These are phyloP conservation scores for Penicillium malachiteum DNA, from an alignment of 495 filamentous ascomycete genomes.

Conservation along the genomic window DNA sequence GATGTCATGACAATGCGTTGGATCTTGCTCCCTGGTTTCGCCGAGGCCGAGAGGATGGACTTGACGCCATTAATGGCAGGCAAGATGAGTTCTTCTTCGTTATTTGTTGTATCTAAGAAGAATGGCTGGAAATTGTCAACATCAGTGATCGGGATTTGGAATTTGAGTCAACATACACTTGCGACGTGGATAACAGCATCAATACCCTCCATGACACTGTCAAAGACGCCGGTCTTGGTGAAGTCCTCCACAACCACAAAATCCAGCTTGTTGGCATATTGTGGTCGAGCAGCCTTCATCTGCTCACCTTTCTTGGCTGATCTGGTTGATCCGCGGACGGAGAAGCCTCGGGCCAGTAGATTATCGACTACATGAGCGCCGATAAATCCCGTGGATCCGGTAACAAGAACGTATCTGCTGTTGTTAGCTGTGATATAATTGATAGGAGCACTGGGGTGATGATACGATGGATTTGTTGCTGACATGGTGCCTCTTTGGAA, in stretches of 20 bases:
- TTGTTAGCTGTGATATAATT: background rate
- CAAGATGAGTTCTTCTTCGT: conserved; percentile 67
- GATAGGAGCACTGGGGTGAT: too few species aligned
- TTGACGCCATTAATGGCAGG: conserved; percentile 61
- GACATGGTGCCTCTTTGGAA: background rate
- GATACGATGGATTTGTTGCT: too few species aligned
- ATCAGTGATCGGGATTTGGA: background rate
- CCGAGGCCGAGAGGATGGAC: conserved; percentile 31
- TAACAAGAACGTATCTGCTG: conserved; percentile 35
- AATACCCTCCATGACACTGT: conserved; percentile 33
- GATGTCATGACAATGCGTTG: conserved; percentile 72
- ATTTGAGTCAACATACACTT: conserved; percentile 24
- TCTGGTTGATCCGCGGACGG: conserved; percentile 39
- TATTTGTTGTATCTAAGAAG: conserved; percentile 45
- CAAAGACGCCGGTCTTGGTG: conserved; percentile 32
- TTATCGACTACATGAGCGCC: conserved; percentile 41
- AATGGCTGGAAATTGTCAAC: conserved; percentile 13
- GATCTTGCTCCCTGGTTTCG: conserved; percentile 55
- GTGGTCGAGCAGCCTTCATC: conserved; percentile 30
- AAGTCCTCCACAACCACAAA: conserved; percentile 43
- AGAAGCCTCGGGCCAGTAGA: conserved; percentile 30
- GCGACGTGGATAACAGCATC: conserved; percentile 43
- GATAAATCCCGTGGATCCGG: conserved; percentile 42
- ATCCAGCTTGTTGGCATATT: conserved; percentile 31
- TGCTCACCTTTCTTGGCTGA: conserved; percentile 29